A percentile compares a stretch with the other conserved stretches of the same genome.
These are phyloP conservation scores for Dipteronia sinensis DNA, from an alignment of 345 rosid genomes.

Conservation along the genomic window DNA sequence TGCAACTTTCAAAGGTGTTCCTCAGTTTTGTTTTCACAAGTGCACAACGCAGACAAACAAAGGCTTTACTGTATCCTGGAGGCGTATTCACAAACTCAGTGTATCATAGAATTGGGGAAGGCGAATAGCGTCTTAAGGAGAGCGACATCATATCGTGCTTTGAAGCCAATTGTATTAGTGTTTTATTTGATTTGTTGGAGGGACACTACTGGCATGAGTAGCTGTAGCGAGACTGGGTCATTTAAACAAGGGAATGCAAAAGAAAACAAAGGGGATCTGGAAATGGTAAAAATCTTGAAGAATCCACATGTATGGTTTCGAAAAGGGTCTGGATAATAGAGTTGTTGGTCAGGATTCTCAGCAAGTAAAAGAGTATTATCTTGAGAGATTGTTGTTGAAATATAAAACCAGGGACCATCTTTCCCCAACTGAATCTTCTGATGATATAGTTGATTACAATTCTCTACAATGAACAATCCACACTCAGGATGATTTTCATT, in stretches of 20 bases:
- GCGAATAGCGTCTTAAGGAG: no score
- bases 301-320: conserved; percentile 15
- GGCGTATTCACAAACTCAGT: no score
- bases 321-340: neutral
- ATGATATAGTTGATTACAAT: conserved; percentile 8
- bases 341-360: conserved; percentile 16
- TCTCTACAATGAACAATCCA: conserved; percentile 28
- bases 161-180: no score
- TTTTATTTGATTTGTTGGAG: no score
- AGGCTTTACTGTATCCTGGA: no score
- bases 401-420: conserved; percentile 24
- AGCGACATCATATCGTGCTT: no score
- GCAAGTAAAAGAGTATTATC: conserved; percentile 24
- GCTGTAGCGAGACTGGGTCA: conserved; percentile 19
- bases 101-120: no score
- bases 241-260: conserved; percentile 28
- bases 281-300: conserved; percentile 33
- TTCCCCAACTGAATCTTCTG: conserved; percentile 35
- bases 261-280: conserved; percentile 32
- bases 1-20: no score
- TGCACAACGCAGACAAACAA: no score
- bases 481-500: conserved; percentile 15
- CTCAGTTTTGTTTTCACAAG: no score
- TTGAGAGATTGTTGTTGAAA: conserved; percentile 32
- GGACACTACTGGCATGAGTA: no score